Evolutionary conservation across 257 asterid species (phyloP).

Genomic region (Mentha longifolia): DNA sequence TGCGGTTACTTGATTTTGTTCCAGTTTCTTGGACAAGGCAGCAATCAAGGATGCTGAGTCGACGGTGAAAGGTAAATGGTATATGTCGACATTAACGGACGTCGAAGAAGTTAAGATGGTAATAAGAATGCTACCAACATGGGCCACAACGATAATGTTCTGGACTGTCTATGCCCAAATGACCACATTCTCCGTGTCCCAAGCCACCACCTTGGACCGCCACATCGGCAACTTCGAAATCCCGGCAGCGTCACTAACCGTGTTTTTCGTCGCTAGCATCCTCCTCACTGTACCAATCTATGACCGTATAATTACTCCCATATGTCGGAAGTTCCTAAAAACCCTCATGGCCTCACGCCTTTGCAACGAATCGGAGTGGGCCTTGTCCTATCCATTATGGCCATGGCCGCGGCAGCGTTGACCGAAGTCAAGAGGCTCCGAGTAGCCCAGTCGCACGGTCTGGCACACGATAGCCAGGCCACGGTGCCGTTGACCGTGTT

Average conservation of each 20-base stretch:
- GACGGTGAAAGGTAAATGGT: conserved; percentile 47
- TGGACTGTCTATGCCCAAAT: conserved; percentile 87
- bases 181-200: conserved; percentile 83
- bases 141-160: conserved; percentile 87
- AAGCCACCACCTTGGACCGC: conserved; percentile 73
- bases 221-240: conserved; percentile 62
- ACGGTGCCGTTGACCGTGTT: conserved; percentile 63
- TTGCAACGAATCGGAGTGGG: conserved; percentile 66
- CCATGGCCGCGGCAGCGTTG: conserved; percentile 69
- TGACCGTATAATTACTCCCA: conserved; percentile 56
- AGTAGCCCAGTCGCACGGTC: conserved; percentile 48
- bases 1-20: not conserved
- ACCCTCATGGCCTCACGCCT: conserved; percentile 69
- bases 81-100: conserved; percentile 66
- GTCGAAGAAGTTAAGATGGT: conserved; percentile 85
- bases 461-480: conserved; percentile 30
- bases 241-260: conserved; percentile 71
- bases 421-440: conserved; percentile 57
- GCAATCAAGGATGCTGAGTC: conserved; percentile 52
- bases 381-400: conserved; percentile 46
- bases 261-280: conserved; percentile 69
- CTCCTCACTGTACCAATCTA: conserved; percentile 68
- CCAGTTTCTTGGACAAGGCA: conserved; percentile 73
- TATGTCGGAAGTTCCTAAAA: conserved; percentile 39
- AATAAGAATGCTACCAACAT: conserved; percentile 73